Evolutionary conservation across 2,329 filamentous ascomycete genomes (phyloP), one percentile per base, ranked within the genome.

Genomic region (Trichophaea hybrida): DNA sequence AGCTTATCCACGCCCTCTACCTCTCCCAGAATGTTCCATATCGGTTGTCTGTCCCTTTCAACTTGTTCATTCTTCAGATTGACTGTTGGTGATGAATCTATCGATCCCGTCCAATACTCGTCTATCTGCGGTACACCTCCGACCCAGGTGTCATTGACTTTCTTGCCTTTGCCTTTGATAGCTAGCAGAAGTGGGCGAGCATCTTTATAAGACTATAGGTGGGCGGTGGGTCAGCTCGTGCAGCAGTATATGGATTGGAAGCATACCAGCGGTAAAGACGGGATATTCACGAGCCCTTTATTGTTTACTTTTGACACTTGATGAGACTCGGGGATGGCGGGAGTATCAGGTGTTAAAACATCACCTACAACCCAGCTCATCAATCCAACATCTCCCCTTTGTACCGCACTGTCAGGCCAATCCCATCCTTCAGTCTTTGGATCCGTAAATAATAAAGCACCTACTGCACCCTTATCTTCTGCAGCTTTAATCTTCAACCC

Each of bases 361-460:
- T 98, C 93, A 40, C 93, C 93, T 0, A 94, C 74, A 3, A 95
- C 80, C 81, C 84, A 89, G 69, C 82, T 90, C 74, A 81, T 85
- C 67, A 94, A 73, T 63, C 84, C 85, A 32, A 96, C 93, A 4
- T 82, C 80, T 3, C 85, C 90, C 69, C 91, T 79, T 71, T 93
- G 88, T 2, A 96, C 86, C 50, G 83, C 86, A 69, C 93, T 88
- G 1, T 79, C 78, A 0, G 91, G 90, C 65, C 84, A 89, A 0
- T 81, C 77, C 68, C 90, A 93, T 1, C 89, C 89, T 69, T 94
- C 86, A 55, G 96, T 85, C 1, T 79, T 78, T 0, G 91, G 91
- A 70, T 97, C 93, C 55, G 85, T 94, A 74, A 96, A 98, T 60
- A 95, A 86, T 59, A 98, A 80, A 68, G 88, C 94, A 12, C 91